phyloP scores from a whole-genome alignment of 1,284 basidiomycete species.

The Pseudozyma tsukubaensis region DNA sequence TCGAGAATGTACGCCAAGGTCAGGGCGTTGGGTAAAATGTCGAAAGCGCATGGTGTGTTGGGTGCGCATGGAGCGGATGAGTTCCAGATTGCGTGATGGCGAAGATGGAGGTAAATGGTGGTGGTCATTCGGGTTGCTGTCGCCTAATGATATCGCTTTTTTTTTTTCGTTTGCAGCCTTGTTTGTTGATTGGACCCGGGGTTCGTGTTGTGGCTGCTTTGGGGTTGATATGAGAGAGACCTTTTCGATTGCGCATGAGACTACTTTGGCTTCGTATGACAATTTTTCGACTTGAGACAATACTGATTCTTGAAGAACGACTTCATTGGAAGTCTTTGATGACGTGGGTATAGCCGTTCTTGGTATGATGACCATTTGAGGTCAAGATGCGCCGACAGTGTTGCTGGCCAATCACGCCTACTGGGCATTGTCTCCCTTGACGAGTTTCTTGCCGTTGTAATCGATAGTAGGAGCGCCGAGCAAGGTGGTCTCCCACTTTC shows the following conservation, averaged over 20 bases:
- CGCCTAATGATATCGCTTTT: too few species aligned
- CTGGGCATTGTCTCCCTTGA: constrained; percentile 5
- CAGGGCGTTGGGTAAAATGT: constrained; percentile 82
- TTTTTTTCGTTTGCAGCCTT: too few species aligned
- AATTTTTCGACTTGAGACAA: too few species aligned
- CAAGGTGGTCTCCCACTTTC: constrained; percentile 9
- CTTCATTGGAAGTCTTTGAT: neutral
- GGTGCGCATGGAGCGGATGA: constrained; percentile 75
- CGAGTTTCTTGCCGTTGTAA: constrained; percentile 20
- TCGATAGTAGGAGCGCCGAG: constrained; percentile 19
- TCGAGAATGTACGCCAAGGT: constrained; percentile 88
- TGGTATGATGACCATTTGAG: neutral
- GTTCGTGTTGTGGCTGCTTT: too few species aligned
- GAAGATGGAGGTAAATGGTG: neutral
- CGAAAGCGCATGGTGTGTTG: constrained; percentile 83
- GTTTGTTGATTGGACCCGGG: too few species aligned
- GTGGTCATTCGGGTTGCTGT: too few species aligned
- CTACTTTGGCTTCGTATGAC: too few species aligned
- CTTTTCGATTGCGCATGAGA: too few species aligned
- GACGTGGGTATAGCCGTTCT: neutral
- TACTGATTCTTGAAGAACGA: too few species aligned
- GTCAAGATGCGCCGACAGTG: neutral
- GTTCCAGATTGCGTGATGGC: constrained; percentile 59
- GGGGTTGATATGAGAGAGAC: too few species aligned
- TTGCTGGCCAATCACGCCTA: too few species aligned